A percentile compares a stretch with the other conserved stretches of the same genome.
phyloP scores from a whole-genome alignment of 1,139 yeast species.

The Sugiyamaella grinbergsii region DNA sequence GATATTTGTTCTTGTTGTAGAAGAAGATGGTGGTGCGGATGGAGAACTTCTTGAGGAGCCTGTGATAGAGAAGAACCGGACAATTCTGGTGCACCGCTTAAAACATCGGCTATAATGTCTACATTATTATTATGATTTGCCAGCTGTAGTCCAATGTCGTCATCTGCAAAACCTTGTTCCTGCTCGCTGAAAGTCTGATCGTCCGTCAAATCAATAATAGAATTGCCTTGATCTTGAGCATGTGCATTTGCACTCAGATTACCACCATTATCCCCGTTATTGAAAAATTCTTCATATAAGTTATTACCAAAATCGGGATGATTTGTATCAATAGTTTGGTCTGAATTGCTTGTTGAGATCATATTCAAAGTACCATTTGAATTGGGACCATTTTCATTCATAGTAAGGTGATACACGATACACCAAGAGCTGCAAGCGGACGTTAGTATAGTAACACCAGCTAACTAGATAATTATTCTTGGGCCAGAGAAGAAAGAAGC shows the following conservation, averaged over 20 bases:
- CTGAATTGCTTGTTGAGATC: background rate
- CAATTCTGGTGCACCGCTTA: too few species aligned
- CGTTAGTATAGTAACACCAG: too few species aligned
- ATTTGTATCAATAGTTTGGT: background rate
- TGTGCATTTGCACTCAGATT: too few species aligned
- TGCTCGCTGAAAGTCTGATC: background rate
- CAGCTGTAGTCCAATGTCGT: background rate
- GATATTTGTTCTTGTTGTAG: background rate
- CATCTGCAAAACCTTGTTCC: background rate
- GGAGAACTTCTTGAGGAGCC: background rate
- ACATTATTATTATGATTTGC: too few species aligned
- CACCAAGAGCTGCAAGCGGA: slow-evolving; percentile 1
- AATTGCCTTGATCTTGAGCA: background rate
- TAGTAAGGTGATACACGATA: background rate
- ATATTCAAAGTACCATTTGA: background rate
- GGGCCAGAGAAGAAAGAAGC: background rate
- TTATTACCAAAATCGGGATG: slow-evolving; percentile 2
- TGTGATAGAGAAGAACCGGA: background rate
- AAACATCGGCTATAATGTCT: background rate
- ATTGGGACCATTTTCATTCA: slow-evolving; percentile 11
- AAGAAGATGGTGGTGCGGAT: background rate
- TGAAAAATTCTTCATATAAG: slow-evolving; percentile 2
- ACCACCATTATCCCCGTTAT: background rate
- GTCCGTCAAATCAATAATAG: slow-evolving; percentile 6
- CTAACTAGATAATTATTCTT: too few species aligned